phyloP scores from a whole-genome alignment of 345 rosid genomes.

The Lumnitzera littorea region DNA sequence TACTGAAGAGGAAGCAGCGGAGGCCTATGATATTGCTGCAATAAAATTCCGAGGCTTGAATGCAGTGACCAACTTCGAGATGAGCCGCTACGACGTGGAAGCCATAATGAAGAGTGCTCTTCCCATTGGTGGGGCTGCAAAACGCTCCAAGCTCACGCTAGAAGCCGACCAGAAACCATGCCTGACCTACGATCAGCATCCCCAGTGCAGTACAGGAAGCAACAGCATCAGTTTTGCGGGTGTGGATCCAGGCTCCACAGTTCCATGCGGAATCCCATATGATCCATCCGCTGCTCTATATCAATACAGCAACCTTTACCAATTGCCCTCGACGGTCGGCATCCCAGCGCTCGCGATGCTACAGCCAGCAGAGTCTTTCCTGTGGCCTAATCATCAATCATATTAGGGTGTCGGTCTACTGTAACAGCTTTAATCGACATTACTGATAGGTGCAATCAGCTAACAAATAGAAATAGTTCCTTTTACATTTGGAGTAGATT shows the following conservation, averaged over 20 bases:
- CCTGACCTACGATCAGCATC: too few species aligned
- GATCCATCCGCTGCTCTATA: neutral
- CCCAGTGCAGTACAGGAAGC: too few species aligned
- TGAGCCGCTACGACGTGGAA: constrained; percentile 75
- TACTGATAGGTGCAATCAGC: neutral
- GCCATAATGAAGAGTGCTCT: constrained; percentile 77
- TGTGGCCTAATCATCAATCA: constrained; percentile 8
- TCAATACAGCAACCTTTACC: neutral
- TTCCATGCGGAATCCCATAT: too few species aligned
- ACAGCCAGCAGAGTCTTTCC: constrained; percentile 4
- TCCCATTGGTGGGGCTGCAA: constrained; percentile 72
- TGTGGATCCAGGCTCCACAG: too few species aligned
- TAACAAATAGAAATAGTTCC: too few species aligned
- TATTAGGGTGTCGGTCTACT: neutral
- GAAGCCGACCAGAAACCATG: too few species aligned
- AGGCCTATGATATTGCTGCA: constrained; percentile 96
- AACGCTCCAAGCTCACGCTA: constrained; percentile 29
- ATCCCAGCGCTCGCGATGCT: neutral
- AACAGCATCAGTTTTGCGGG: too few species aligned
- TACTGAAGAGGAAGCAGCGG: constrained; percentile 97
- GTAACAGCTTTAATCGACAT: too few species aligned
- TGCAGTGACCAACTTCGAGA: constrained; percentile 98
- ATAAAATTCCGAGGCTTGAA: constrained; percentile 84
- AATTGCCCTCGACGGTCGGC: neutral
- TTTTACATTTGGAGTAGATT: too few species aligned